These are phyloP conservation scores for Aaosphaeria pasadenensis DNA, from an alignment of 2,329 filamentous ascomycete genomes.

Conservation along the genomic window DNA sequence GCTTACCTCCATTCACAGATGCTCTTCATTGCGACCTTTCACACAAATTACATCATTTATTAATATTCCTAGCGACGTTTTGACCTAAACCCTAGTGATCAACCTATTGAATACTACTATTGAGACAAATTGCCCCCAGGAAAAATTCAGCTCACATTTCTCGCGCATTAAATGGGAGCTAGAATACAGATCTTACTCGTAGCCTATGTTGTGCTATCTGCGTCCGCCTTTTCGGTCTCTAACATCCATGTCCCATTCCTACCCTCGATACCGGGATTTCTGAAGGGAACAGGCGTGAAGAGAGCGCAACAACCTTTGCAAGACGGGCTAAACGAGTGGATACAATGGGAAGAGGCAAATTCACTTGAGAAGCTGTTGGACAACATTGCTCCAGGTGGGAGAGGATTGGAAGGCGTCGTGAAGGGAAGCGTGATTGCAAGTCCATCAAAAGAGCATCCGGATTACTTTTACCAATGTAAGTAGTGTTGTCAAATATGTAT, in stretches of 20 bases:
- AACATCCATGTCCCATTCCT: constrained; percentile 10
- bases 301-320: constrained; percentile 23
- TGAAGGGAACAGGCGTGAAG: constrained; percentile 5
- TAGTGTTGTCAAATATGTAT: not conserved
- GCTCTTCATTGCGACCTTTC: no score
- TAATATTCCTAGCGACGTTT: no score
- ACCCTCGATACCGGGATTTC: constrained; percentile 8
- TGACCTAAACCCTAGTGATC: no score
- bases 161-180: no score
- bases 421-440: constrained; percentile 44
- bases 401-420: constrained; percentile 33
- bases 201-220: constrained; percentile 13
- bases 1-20: no score
- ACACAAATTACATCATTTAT: no score
- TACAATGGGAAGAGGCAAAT: constrained; percentile 33
- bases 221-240: constrained; percentile 25
- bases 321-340: constrained; percentile 32
- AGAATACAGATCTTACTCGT: constrained; percentile 3
- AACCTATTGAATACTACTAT: not conserved
- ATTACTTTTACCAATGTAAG: constrained; percentile 47
- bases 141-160: no score
- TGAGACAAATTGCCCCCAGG: no score
- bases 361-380: constrained; percentile 39
- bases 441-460: constrained; percentile 38
- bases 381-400: constrained; percentile 43